These are phyloP conservation scores for Aspergillus sp. DNA, from an alignment of 2,329 filamentous ascomycete species.

Conservation along the genomic window DNA sequence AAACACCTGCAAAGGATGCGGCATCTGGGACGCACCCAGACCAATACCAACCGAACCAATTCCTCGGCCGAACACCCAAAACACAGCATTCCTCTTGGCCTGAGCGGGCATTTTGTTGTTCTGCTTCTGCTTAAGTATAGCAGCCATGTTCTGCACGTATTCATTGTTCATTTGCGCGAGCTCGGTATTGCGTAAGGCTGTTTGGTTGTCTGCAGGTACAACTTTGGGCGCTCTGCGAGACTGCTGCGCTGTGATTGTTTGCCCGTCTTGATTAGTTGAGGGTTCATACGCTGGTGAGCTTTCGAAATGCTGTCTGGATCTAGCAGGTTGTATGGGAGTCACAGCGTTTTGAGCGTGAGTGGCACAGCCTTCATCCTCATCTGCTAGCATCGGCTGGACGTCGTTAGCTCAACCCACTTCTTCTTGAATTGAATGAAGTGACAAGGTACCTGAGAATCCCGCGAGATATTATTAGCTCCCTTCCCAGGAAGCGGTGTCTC, in stretches of 20 bases:
- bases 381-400: conserved; percentile 19
- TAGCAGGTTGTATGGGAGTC: neutral
- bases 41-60: conserved; percentile 49
- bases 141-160: conserved; percentile 56
- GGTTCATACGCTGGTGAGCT: neutral
- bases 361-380: conserved; percentile 26
- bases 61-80: conserved; percentile 54
- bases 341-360: conserved; percentile 1
- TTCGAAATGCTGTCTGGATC: neutral
- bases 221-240: conserved; percentile 20
- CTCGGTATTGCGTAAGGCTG: conserved; percentile 51
- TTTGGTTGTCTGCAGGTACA: conserved; percentile 43
- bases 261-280: neutral
- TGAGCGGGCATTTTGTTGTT: conserved; percentile 35
- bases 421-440: neutral
- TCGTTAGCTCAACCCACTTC: neutral
- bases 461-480: conserved; percentile 27
- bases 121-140: conserved; percentile 39
- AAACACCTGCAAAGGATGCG: conserved; percentile 53
- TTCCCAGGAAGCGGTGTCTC: conserved; percentile 33
- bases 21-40: conserved; percentile 34
- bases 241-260: neutral
- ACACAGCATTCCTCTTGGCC: conserved; percentile 57
- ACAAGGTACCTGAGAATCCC: conserved; percentile 10
- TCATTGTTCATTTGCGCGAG: conserved; percentile 52